phyloP scores from a whole-genome alignment of 176 grass and related monocot genomes.

The bread wheat (Triticum aestivum) region DNA sequence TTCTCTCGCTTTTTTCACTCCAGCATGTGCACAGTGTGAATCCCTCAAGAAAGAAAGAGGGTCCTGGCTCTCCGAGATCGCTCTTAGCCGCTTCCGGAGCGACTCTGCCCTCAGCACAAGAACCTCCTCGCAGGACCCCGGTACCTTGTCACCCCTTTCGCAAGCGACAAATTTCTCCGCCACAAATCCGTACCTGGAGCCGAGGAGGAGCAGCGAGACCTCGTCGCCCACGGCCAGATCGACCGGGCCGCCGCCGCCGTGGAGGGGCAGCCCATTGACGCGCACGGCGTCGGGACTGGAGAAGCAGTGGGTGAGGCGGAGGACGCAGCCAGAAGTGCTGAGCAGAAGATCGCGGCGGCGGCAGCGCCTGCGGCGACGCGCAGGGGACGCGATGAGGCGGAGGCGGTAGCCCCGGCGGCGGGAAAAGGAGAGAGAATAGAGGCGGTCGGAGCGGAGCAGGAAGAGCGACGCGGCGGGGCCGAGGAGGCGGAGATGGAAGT shows the following conservation, averaged over 20 bases:
- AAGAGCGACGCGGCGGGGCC: slow-evolving; percentile 24
- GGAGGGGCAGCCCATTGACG: slow-evolving; percentile 53
- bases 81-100: slow-evolving; percentile 55
- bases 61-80: slow-evolving; percentile 53
- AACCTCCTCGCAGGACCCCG: slow-evolving; percentile 17
- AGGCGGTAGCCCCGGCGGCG: slow-evolving; percentile 29
- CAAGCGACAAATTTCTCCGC: slow-evolving; percentile 63
- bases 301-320: slow-evolving; percentile 45
- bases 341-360: slow-evolving; percentile 47
- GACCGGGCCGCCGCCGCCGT: slow-evolving; percentile 1
- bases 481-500: slow-evolving; percentile 56
- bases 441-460: slow-evolving; percentile 49
- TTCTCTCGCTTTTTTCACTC: slow-evolving; percentile 12
- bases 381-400: slow-evolving; percentile 27
- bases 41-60: slow-evolving; percentile 68
- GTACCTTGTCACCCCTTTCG: background rate
- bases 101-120: slow-evolving; percentile 51
- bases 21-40: background rate
- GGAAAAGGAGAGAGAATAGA: slow-evolving; percentile 54
- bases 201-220: slow-evolving; percentile 31
- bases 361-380: background rate
- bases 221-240: slow-evolving; percentile 59
- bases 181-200: slow-evolving; percentile 45
- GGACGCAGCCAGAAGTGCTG: slow-evolving; percentile 36
- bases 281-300: slow-evolving; percentile 22